Evolutionary conservation across 768 basidiomycete genomes (phyloP).

Genomic region (Auricularia heimuer): DNA sequence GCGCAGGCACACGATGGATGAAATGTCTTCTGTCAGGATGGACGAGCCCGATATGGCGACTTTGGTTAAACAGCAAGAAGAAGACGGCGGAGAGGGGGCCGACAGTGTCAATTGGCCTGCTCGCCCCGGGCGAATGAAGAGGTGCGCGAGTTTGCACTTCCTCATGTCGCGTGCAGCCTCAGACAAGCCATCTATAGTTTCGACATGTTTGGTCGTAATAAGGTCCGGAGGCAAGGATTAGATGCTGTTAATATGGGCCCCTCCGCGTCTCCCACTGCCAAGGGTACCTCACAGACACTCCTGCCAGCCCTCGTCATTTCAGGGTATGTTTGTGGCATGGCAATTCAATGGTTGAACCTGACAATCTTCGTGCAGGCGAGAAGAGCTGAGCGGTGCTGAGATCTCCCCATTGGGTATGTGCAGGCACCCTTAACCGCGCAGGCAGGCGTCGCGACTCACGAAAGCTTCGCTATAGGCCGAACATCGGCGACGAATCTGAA

Average conservation of each 20-base stretch:
- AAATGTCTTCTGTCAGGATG: background rate
- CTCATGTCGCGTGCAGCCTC: background rate
- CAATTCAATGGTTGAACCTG: background rate
- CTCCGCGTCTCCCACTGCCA: background rate
- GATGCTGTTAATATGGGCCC: background rate
- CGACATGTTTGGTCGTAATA: background rate
- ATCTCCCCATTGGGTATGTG: conserved; percentile 57
- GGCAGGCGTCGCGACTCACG: background rate
- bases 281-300: conserved; percentile 3
- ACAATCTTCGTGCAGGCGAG: conserved; percentile 12
- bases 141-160: background rate
- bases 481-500: background rate
- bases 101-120: background rate
- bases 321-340: conserved; percentile 20
- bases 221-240: background rate
- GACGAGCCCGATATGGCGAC: conserved; percentile 1
- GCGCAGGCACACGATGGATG: background rate
- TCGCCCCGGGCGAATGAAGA: background rate
- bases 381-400: conserved; percentile 69
- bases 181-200: background rate
- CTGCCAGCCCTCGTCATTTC: conserved; percentile 34
- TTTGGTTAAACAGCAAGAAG: background rate
- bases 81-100: background rate
- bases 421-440: background rate
- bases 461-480: background rate